Base-by-base conservation (phyloP, 225 moss, liverwort and hornwort genomes). In the Polytrichum formosum region DNA sequence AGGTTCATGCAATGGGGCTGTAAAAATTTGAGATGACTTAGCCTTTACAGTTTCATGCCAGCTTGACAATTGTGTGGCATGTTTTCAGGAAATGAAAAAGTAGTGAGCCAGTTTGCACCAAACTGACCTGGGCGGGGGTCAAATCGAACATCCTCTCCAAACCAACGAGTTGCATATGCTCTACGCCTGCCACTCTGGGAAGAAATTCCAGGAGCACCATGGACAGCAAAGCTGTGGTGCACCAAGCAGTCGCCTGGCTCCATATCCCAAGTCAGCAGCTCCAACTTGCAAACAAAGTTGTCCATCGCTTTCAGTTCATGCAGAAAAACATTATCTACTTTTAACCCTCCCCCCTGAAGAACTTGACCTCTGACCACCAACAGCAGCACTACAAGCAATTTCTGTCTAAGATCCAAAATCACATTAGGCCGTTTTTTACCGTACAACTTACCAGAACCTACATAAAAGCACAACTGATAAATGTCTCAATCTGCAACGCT, bases 111-210 rank as follows among this genome's bases (percentile, higher is more conserved):
- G 20, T 58, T 58, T 58, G 23, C 20, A 58, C 9, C 58, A 58
- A 58, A 54, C 46, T 59, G 78, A 96, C 96, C 97, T 80, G 97
- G 97, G 56, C 97, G 94, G 63, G 97, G 92, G 85, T 94, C 97
- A 80, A 90, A 98, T 26, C 74, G 65, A 61, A 94, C 94, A 63
- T 77, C 74, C 70, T 98, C 94, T 64, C 97, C 97, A 61, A 92
- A 91, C 94, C 94, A 98, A 55, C 97, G 97, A 61, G 97, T 94
- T 79, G 90, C 94, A 78, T 98, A 98, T 5, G 89, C 97, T 66
- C 97, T 86, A 28, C 97, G 94, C 22, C 97, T 91, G 65, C 73
- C 79, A 80, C 83, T 88, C 70, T 76, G 82, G 13, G 88, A 67
- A 65, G 90, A 90, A 76, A 98, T 87, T 66, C 97, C 97, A 37